A percentile compares a stretch with the other conserved stretches of the same genome.
phyloP scores from a whole-genome alignment of 306 rosid genomes.

The Fragaria iinumae region DNA sequence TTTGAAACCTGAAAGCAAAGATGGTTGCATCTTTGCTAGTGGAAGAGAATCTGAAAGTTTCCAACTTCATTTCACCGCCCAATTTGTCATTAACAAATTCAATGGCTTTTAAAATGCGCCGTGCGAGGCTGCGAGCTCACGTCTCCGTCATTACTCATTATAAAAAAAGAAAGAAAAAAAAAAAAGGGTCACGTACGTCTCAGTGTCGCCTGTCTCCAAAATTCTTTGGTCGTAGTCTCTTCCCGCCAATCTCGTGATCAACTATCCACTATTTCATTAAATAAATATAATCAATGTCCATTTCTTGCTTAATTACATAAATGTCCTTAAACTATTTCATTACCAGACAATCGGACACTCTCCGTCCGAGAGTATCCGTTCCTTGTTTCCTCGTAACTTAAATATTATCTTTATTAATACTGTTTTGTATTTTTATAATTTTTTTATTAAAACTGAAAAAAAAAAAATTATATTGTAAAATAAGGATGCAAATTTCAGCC shows the following conservation, averaged over 20 bases:
- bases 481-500: too few species aligned
- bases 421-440: too few species aligned
- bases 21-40: not conserved
- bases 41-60: not conserved
- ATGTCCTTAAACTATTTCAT: too few species aligned
- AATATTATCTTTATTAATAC: too few species aligned
- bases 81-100: not conserved
- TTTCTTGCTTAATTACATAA: too few species aligned
- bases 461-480: too few species aligned
- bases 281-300: too few species aligned
- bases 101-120: not conserved
- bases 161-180: not conserved
- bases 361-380: too few species aligned
- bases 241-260: constrained; percentile 20
- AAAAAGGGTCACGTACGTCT: not conserved
- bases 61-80: not conserved
- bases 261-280: too few species aligned
- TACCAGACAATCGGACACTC: too few species aligned
- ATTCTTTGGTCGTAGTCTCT: not conserved
- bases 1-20: not conserved
- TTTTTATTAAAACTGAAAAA: too few species aligned
- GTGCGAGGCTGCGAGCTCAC: not conserved
- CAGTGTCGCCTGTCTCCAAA: not conserved
- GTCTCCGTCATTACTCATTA: not conserved
- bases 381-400: too few species aligned